These are phyloP conservation scores for Wilcoxina mikolae DNA, from an alignment of 495 filamentous ascomycete genomes.

Conservation along the genomic window DNA sequence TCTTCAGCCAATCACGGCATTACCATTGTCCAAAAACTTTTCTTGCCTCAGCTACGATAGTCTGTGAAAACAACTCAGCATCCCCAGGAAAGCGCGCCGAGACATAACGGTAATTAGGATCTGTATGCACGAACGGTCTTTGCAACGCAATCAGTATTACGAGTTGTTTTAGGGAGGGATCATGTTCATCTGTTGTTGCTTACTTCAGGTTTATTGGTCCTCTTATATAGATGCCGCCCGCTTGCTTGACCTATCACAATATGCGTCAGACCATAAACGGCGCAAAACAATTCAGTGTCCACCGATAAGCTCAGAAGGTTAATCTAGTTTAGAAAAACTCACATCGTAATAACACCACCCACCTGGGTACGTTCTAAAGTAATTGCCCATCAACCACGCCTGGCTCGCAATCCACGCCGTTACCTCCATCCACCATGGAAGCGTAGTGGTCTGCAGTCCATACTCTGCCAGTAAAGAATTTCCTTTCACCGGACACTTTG, in stretches of 20 bases:
- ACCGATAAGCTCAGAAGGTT: background rate
- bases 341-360: slow-evolving; percentile 16
- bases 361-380: slow-evolving; percentile 18
- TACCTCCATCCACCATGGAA: slow-evolving; percentile 21
- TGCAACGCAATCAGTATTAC: background rate
- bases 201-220: slow-evolving; percentile 4
- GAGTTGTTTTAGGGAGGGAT: background rate
- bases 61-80: background rate
- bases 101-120: slow-evolving; percentile 19
- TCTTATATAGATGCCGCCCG: background rate
- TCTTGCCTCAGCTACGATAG: background rate
- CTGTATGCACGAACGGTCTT: slow-evolving; percentile 17
- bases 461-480: slow-evolving; percentile 5
- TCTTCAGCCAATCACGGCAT: background rate
- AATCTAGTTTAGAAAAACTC: background rate
- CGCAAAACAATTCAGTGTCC: background rate
- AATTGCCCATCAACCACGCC: slow-evolving; percentile 19
- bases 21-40: slow-evolving; percentile 1
- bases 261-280: background rate
- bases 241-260: background rate
- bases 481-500: slow-evolving; percentile 1
- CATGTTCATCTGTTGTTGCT: background rate
- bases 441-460: slow-evolving; percentile 19
- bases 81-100: slow-evolving; percentile 15
- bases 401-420: slow-evolving; percentile 18